phyloP scores from a whole-genome alignment of 371 early-diverging fungal species.

The Haplosporangium sp. region DNA sequence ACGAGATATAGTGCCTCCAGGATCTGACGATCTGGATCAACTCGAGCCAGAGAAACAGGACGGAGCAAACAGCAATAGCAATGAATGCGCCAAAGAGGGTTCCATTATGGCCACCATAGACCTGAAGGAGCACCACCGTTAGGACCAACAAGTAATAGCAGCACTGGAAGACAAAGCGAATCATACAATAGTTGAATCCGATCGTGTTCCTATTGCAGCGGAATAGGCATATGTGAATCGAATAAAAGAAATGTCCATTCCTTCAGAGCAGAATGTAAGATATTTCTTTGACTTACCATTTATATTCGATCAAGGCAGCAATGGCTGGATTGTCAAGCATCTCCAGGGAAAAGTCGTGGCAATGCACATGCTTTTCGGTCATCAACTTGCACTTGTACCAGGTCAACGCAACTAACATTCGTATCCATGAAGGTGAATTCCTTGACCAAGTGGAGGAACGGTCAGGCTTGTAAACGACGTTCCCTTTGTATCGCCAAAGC shows the following conservation, averaged over 20 bases:
- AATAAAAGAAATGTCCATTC: neutral
- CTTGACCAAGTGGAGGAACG: neutral
- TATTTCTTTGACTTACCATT: slow-evolving; percentile 6
- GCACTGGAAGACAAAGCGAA: slow-evolving; percentile 4
- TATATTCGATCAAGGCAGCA: slow-evolving; percentile 4
- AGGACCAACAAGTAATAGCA: neutral
- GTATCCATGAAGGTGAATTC: neutral
- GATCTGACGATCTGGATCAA: neutral
- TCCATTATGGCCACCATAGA: neutral
- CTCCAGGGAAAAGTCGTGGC: slow-evolving; percentile 3
- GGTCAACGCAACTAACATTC: neutral
- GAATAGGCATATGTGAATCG: neutral
- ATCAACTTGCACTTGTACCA: neutral
- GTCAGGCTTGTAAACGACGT: neutral
- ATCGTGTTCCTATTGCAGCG: slow-evolving; percentile 8
- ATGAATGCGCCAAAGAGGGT: neutral
- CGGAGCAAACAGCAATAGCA: neutral
- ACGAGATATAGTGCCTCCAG: slow-evolving; percentile 1
- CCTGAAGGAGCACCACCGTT: slow-evolving; percentile 3
- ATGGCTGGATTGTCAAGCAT: slow-evolving; percentile 15
- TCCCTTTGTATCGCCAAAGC: slow-evolving; percentile 5
- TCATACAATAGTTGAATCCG: slow-evolving; percentile 2
- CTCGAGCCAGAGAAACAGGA: slow-evolving; percentile 7
- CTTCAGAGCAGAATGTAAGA: neutral
- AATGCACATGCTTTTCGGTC: neutral